These are phyloP conservation scores for Dinochytrium kinnereticum DNA, from an alignment of 371 early-diverging fungal species.

Conservation along the genomic window DNA sequence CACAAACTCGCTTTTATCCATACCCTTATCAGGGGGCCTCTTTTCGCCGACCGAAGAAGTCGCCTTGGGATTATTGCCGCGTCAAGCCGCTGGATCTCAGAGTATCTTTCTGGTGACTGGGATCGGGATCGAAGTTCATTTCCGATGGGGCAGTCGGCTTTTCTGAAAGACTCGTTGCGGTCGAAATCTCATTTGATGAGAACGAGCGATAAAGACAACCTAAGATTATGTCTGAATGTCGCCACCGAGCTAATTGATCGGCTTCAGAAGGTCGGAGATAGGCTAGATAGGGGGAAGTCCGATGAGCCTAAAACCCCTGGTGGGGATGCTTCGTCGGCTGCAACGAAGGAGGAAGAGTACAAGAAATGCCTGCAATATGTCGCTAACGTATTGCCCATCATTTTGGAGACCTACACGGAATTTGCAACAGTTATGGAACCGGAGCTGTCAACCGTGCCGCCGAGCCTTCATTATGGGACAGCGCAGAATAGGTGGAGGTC, in stretches of 20 bases:
- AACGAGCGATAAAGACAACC: conserved; percentile 50
- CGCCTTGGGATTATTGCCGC: conserved; percentile 57
- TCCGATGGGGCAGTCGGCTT: conserved; percentile 1
- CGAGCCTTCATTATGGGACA: background rate
- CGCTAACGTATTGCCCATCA: conserved; percentile 10
- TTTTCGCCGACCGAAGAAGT: conserved; percentile 59
- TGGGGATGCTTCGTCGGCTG: background rate
- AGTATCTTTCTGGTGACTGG: conserved; percentile 60
- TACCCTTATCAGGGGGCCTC: conserved; percentile 62
- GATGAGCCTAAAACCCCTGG: conserved; percentile 42
- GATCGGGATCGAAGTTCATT: conserved; percentile 28
- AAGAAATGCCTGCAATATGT: conserved; percentile 21
- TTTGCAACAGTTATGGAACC: background rate
- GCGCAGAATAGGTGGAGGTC: background rate
- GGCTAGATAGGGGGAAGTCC: conserved; percentile 49
- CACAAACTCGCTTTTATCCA: conserved; percentile 65
- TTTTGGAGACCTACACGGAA: conserved; percentile 16
- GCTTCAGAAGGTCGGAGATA: conserved; percentile 52
- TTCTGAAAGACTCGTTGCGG: conserved; percentile 15
- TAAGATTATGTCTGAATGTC: conserved; percentile 61
- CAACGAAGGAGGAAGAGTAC: conserved; percentile 15
- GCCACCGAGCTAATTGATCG: conserved; percentile 61
- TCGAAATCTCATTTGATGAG: conserved; percentile 9
- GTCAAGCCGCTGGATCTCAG: conserved; percentile 63
- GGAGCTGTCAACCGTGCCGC: conserved; percentile 3